These are phyloP conservation scores for Tricholoma terreum DNA, from an alignment of 768 basidiomycete genomes.

Conservation along the genomic window DNA sequence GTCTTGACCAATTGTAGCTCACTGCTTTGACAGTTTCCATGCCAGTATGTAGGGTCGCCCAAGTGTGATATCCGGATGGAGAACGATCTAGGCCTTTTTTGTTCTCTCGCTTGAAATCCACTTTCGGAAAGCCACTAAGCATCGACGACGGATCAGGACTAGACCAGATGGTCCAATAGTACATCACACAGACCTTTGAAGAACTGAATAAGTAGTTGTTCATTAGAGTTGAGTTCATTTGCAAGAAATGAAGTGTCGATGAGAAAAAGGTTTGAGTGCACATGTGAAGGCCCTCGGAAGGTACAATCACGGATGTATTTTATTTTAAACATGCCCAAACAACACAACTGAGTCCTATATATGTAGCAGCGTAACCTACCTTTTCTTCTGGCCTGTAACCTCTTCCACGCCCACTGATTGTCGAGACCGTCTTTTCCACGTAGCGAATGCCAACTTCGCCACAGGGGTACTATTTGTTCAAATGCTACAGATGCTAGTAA, in stretches of 20 bases:
- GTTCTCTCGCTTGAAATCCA: background rate
- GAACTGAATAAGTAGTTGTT: background rate
- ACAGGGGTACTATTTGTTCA: too few species aligned
- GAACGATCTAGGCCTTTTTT: background rate
- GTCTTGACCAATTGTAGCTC: background rate
- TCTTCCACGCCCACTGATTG: too few species aligned
- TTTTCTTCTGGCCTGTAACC: too few species aligned
- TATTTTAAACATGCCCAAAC: too few species aligned
- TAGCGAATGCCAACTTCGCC: too few species aligned
- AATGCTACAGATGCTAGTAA: too few species aligned
- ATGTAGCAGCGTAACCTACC: too few species aligned
- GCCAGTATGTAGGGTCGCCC: background rate
- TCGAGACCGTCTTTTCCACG: too few species aligned
- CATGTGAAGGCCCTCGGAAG: too few species aligned
- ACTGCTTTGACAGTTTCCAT: background rate
- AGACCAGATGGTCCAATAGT: background rate
- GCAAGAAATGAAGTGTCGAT: background rate
- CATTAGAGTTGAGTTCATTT: background rate
- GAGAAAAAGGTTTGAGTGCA: too few species aligned
- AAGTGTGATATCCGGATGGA: background rate
- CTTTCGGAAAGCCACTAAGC: background rate
- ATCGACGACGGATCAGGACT: background rate
- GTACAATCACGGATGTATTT: too few species aligned
- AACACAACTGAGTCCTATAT: too few species aligned
- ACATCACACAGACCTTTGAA: background rate